Evolutionary conservation across 176 grass and related monocot genomes (phyloP), one percentile per base, ranked within the genome.

Genomic region (Oryza punctata): DNA sequence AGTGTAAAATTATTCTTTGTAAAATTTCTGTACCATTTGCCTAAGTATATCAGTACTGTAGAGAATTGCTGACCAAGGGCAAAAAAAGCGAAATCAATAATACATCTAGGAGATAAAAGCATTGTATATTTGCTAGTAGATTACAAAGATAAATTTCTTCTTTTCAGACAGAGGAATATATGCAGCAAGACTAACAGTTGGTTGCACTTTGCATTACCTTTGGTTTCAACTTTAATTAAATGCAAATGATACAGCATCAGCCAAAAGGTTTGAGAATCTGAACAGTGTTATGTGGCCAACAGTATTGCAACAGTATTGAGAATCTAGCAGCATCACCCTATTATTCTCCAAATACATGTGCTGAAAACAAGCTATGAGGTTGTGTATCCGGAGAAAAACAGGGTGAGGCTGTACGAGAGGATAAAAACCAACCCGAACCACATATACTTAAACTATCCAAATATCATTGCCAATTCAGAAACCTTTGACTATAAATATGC

Each of bases 211-310:
- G 50, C 26, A 38, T 2, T 79, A 84, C 24, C 21, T 67, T 60
- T 66, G 7, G 44, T 68, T 79, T 84, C 45, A 5, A 57, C 59
- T 73, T 79, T 25, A 79, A 67, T 26, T 28, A 61, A 65, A 68
- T 29, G 12, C 50, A 24, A 61, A 43, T 37, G 14, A 69, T 61
- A 33, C 32, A 33, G 21, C 70, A 80, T 15, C 44, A 79, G 16
- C 7, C 79, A 81, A 67, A 61, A 68, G 14, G 21, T 69, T 68
- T 73, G 28, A 33, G 60, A 59, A 45, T 79, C 2, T 54, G 28
- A 38, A 71, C 49, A 4, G 46, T 76, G 27, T 21, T 82, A 63
- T 69, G 12, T 50, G 38, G 38, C 15, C 4, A 14, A 79, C 57
- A 73, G 10, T 15, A 26, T 29, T 65, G 63, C 5, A 14, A 79